Conservation (phyloP, 2,329 filamentous ascomycete genomes). For the Lecanicillium sp. region DNA sequence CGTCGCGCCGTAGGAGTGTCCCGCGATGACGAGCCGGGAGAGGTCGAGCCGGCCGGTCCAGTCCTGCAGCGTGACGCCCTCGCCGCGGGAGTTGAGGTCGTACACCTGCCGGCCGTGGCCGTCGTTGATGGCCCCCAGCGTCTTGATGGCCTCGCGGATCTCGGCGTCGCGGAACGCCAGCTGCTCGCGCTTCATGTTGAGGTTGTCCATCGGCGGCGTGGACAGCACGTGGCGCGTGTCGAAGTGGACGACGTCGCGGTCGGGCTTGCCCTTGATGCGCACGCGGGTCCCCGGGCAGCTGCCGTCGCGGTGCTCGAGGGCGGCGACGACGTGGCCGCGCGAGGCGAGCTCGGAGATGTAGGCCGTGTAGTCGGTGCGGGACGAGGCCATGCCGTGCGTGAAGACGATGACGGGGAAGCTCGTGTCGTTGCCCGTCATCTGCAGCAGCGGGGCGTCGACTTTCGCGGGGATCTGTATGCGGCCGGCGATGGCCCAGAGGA, state of each 20-base stretch:
- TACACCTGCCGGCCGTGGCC: slow-evolving; percentile 31
- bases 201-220: slow-evolving; percentile 28
- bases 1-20: slow-evolving; percentile 63
- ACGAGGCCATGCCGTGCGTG: slow-evolving; percentile 46
- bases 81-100: slow-evolving; percentile 38
- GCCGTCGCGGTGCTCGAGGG: slow-evolving; percentile 47
- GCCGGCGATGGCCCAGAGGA: slow-evolving; percentile 37
- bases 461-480: slow-evolving; percentile 40
- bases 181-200: slow-evolving; percentile 38
- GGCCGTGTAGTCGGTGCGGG: slow-evolving; percentile 46
- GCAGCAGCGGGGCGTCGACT: slow-evolving; percentile 39
- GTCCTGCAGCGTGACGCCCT: slow-evolving; percentile 38
- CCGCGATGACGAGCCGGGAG: slow-evolving; percentile 49
- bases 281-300: slow-evolving; percentile 41
- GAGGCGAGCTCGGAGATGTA: slow-evolving; percentile 45
- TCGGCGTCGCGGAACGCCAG: slow-evolving; percentile 46
- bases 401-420: slow-evolving; percentile 43
- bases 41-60: slow-evolving; percentile 51
- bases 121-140: slow-evolving; percentile 35
- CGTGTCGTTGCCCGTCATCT: slow-evolving; percentile 9
- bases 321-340: slow-evolving; percentile 43
- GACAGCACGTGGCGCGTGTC: slow-evolving; percentile 28
- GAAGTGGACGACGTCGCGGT: slow-evolving; percentile 30
- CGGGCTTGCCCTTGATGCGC: slow-evolving; percentile 23
- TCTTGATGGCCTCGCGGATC: slow-evolving; percentile 38